These are phyloP conservation scores for Baorangia bicolor DNA, from an alignment of 768 basidiomycete species.

Conservation along the genomic window DNA sequence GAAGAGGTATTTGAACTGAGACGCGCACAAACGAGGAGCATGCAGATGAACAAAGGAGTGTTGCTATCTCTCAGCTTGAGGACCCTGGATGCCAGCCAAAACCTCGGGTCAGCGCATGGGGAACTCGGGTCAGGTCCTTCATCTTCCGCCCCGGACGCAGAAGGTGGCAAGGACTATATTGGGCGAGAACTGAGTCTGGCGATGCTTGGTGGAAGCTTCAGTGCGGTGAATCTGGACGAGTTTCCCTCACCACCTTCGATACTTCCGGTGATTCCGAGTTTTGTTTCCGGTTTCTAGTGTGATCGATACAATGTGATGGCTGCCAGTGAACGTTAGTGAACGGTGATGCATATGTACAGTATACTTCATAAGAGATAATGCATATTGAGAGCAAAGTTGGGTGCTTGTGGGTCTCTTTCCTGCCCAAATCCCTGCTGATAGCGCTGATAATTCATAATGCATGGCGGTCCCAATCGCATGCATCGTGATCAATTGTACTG, in stretches of 20 bases:
- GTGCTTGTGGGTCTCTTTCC: too few relatives aligned
- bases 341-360: too few relatives aligned
- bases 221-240: conserved; percentile 43
- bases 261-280: conserved; percentile 32
- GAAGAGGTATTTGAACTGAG: conserved; percentile 45
- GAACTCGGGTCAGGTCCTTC: conserved; percentile 5
- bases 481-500: too few relatives aligned
- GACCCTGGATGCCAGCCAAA: conserved; percentile 1
- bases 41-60: conserved; percentile 49
- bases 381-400: too few relatives aligned
- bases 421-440: too few relatives aligned
- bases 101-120: not conserved
- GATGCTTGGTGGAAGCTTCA: conserved; percentile 37
- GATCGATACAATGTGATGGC: not conserved
- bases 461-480: too few relatives aligned
- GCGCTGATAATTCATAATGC: too few relatives aligned
- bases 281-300: conserved; percentile 26
- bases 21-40: conserved; percentile 48
- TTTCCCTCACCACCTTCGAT: conserved; percentile 46
- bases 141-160: not conserved
- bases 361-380: too few relatives aligned
- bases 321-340: too few relatives aligned
- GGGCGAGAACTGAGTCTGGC: conserved; percentile 18
- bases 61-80: conserved; percentile 35
- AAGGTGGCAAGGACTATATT: conserved; percentile 9